Conservation (phyloP, 805 yeast genomes). For the Komagataella pastoris region DNA sequence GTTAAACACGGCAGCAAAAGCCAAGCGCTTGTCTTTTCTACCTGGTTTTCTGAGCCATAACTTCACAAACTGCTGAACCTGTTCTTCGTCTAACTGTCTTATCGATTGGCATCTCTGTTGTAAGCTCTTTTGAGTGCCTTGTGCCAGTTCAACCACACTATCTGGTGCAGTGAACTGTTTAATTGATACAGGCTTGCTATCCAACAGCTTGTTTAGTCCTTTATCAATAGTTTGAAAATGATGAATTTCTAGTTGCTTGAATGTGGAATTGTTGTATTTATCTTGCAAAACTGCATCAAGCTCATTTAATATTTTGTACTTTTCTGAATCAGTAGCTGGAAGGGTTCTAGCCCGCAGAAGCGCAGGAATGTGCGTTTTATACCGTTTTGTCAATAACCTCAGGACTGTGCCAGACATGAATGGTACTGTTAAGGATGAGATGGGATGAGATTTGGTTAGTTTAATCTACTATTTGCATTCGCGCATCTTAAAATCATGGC, state of each 20-base stretch:
- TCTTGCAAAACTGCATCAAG: background rate
- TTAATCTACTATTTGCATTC: background rate
- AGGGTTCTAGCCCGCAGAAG: background rate
- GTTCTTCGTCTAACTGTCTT: background rate
- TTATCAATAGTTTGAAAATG: background rate
- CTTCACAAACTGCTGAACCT: constrained; percentile 5
- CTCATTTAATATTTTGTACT: background rate
- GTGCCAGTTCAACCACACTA: background rate
- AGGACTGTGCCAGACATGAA: background rate
- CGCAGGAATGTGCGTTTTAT: background rate
- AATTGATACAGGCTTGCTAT: background rate
- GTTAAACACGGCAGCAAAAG: constrained; percentile 7
- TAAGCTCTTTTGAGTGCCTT: background rate
- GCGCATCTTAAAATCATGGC: background rate
- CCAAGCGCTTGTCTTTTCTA: constrained; percentile 6
- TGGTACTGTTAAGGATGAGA: background rate
- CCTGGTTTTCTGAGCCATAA: constrained; percentile 2
- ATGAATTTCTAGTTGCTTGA: background rate
- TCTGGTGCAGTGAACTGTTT: background rate
- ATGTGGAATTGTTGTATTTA: background rate
- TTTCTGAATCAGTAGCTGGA: background rate
- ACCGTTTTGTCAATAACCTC: background rate
- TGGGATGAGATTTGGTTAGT: background rate
- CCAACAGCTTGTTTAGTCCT: background rate
- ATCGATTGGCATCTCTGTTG: background rate